Conservation (phyloP, 306 rosid genomes). For the Mimosa pudica region DNA sequence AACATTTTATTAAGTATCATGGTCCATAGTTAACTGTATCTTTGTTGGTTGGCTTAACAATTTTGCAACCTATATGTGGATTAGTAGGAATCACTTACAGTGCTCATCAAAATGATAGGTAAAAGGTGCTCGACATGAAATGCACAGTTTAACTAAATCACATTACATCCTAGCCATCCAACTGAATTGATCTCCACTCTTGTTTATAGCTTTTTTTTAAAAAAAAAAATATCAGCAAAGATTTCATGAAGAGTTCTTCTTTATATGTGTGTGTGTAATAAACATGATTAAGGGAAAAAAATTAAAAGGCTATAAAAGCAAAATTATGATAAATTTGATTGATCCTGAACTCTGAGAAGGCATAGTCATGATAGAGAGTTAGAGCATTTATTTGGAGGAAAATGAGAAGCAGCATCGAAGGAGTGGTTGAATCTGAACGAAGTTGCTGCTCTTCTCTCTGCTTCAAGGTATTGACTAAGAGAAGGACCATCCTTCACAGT, state of each 20-base stretch:
- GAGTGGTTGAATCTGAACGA: conserved; percentile 38
- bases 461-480: conserved; percentile 74
- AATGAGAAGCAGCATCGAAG: conserved; percentile 37
- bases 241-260: neutral
- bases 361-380: conserved; percentile 7
- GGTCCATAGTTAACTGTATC: neutral
- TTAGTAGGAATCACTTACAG: neutral
- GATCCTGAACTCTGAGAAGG: neutral
- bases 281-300: neutral
- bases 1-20: neutral
- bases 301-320: neutral
- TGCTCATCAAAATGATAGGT: too few species aligned
- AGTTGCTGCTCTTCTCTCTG: conserved; percentile 56
- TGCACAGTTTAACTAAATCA: too few species aligned
- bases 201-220: too few species aligned
- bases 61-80: neutral
- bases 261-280: neutral
- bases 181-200: too few species aligned
- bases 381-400: conserved; percentile 32
- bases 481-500: conserved; percentile 47
- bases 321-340: neutral
- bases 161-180: too few species aligned
- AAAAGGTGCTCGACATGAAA: too few species aligned
- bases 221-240: neutral
- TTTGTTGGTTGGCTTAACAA: neutral